phyloP scores from a whole-genome alignment of 1,139 yeast genomes.

The Yamadazyma jaroonii region DNA sequence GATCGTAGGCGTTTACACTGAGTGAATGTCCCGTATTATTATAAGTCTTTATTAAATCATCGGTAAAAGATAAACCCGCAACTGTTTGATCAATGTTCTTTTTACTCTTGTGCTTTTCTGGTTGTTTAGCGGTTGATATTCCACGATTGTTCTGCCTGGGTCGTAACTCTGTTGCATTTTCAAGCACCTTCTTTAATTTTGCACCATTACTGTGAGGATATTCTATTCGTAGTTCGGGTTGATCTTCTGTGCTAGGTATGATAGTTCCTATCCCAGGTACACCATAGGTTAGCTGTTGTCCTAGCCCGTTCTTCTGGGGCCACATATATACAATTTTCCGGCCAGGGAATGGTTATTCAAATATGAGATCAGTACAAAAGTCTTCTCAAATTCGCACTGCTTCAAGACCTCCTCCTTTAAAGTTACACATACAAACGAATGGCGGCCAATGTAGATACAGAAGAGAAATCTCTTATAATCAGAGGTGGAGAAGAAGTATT shows the following conservation, averaged over 20 bases:
- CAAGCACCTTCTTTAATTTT: constrained; percentile 6
- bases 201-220: constrained; percentile 6
- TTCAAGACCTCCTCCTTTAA: no score
- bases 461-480: no score
- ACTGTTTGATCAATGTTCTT: not conserved
- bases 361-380: no score
- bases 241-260: constrained; percentile 4
- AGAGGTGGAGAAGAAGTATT: no score
- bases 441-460: no score
- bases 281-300: constrained; percentile 40
- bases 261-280: constrained; percentile 28
- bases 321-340: constrained; percentile 24
- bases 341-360: not conserved
- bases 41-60: constrained; percentile 22
- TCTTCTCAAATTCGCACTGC: not conserved
- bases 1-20: constrained; percentile 30
- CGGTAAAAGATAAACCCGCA: constrained; percentile 19
- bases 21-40: constrained; percentile 22
- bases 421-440: no score
- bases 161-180: constrained; percentile 3
- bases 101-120: not conserved
- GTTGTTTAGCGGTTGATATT: not conserved
- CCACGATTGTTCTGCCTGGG: constrained; percentile 7
- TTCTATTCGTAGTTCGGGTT: constrained; percentile 2
- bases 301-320: constrained; percentile 42